Percentiles rank a stretch among this genome's conserved stretches.
Conservation (phyloP, 2,329 filamentous ascomycete genomes). For the Aspergillus clavatus region DNA sequence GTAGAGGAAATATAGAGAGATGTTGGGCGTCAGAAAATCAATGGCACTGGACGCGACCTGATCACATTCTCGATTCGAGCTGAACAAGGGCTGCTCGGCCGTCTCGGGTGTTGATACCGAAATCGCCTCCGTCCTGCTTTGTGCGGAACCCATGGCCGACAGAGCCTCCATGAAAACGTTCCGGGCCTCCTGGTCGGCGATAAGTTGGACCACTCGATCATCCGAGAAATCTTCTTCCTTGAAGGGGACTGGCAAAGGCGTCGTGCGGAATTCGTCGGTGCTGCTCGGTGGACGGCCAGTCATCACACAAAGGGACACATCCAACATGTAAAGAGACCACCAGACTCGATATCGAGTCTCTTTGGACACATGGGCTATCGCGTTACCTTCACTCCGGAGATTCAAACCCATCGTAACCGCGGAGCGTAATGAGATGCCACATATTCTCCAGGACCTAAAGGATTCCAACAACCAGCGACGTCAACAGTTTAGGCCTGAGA, state of each 20-base stretch:
- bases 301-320: constrained; percentile 39
- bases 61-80: constrained; percentile 15
- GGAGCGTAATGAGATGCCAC: constrained; percentile 38
- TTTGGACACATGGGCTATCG: constrained; percentile 33
- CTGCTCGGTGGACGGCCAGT: constrained; percentile 41
- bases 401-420: constrained; percentile 42
- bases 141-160: too few species aligned
- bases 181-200: constrained; percentile 31
- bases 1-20: constrained; percentile 38
- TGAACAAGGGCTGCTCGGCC: constrained; percentile 9
- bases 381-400: constrained; percentile 37
- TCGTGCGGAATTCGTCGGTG: constrained; percentile 38
- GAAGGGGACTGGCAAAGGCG: constrained; percentile 38
- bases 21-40: constrained; percentile 32
- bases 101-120: constrained; percentile 10
- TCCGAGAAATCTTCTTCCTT: constrained; percentile 35
- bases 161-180: constrained; percentile 23
- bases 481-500: constrained; percentile 2
- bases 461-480: too few species aligned
- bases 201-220: constrained; percentile 28
- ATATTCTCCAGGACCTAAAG: constrained; percentile 40
- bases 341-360: constrained; percentile 42
- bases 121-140: constrained; percentile 6
- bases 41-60: constrained; percentile 21
- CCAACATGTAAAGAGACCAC: constrained; percentile 42